Base-by-base conservation (phyloP, 1,139 yeast genomes). In the Meyerozyma elateridarum region DNA sequence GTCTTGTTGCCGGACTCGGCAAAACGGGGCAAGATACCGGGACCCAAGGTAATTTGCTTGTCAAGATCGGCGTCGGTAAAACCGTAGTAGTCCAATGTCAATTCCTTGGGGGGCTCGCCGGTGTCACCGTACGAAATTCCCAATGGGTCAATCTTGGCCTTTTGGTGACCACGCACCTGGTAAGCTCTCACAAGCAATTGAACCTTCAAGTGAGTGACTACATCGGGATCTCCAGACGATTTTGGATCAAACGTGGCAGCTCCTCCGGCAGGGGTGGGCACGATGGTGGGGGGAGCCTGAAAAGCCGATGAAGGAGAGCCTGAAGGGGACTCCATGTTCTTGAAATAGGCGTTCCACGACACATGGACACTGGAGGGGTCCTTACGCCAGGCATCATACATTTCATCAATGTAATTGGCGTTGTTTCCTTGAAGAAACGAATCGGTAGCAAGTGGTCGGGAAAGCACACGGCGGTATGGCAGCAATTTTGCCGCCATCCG, bases 111-210 rank as follows among this genome's bases (percentile, higher is more conserved):
- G 24, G 70, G 44, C 36, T 67, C 64, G 22, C 60, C 50, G 38
- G 65, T 57, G 48, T 78, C 83, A 45, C 93, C 96, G 55, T 80
- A 85, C 18, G 91, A 78, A 52, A 91, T 84, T 22, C 85, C 93
- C 54, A 91, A 70, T 12, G 99, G 99, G 61, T 91, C 99, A 40
- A 89, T 82, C 53, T 80, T 83, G 31, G 98, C 96, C 67, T 85
- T 87, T 59, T 81, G 85, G 61, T 91, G 98, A 44, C 98, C 99
- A 62, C 97, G 80, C 34, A 91, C 98, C 68, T 91, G 98, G 66
- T 89, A 93, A 28, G 98, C 98, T 61, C 99, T 85, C 40, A 93
- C 97, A 51, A 91, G 73, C 49, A 91, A 76, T 72, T 91, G 99
- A 15, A 88, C 94, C 63, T 91, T 93, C 71, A 91, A 76, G 60